Evolutionary conservation across 768 basidiomycete species (phyloP), one percentile per base, ranked within the genome.

Genomic region (Asterophora lycoperdoides): DNA sequence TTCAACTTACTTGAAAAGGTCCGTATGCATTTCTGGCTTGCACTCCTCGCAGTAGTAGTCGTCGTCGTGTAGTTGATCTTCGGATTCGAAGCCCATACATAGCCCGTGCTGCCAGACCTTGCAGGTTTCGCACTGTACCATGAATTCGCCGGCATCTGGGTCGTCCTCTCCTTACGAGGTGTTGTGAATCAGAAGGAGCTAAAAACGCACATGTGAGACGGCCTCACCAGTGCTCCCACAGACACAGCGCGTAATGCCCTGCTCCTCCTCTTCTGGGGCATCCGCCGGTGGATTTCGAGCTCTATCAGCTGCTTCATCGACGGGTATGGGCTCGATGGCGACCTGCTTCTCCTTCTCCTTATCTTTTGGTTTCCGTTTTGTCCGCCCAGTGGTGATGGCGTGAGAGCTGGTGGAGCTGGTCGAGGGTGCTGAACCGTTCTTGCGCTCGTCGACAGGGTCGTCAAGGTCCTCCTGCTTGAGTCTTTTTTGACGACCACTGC

Each of bases 41-140:
- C 96, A 99, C 55, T 80, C 71, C 68, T 99, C 96, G 69, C 96
- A 99, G 59, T 85, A 93, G 67, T 98, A 98, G 66, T 92, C 86
- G 55, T 80, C 80, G 63, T 80, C 77, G 61, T 80, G 82, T 36
- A 87, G 77, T 58, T 81, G 77, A 59, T 82, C 82, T 61, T 87
- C 84, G 29, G 80, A 79, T 56, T 89, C 83, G 65, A 89, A 89
- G 35, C 93, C 95, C 83, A 99, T 92, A 71, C 96, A 99, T 8
- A 84, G 76, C 3, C 93, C 93, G 64, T 99, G 95, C 69, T 99
- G 95, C 95, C 95, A 99, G 47, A 90, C 91, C 61, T 93, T 89
- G 74, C 95, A 99, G 37, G 76, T 84, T 70, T 98, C 95, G 70
- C 95, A 99, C 66, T 93, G 89, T 43, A 97, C 92, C 91, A 97